Percentiles rank a stretch among this genome's conserved stretches.
These are phyloP conservation scores for Aspergillus heteromorphus DNA, from an alignment of 495 filamentous ascomycete species.

Conservation along the genomic window DNA sequence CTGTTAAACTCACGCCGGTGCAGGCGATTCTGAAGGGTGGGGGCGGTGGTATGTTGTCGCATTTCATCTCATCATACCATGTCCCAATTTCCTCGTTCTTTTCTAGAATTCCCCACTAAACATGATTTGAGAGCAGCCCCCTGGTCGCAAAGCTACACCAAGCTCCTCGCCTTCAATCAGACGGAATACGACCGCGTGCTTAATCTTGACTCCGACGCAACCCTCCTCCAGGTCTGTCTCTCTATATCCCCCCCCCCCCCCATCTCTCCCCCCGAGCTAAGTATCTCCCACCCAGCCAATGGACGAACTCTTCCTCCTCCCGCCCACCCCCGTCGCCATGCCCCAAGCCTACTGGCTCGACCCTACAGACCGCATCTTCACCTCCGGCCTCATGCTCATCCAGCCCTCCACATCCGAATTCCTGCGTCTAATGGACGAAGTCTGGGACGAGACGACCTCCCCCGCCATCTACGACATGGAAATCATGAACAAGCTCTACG, in stretches of 20 bases:
- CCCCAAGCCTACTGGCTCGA: slow-evolving; percentile 60
- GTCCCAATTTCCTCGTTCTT: too few species aligned
- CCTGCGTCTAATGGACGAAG: slow-evolving; percentile 27
- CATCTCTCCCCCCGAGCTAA: too few species aligned
- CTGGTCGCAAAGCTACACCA: slow-evolving; percentile 53
- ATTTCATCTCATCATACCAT: slow-evolving; percentile 10
- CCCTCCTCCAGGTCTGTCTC: slow-evolving; percentile 36
- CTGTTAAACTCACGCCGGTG: slow-evolving; percentile 49
- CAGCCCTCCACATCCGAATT: slow-evolving; percentile 46
- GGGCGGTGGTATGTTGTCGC: slow-evolving; percentile 22
- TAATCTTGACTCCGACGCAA: slow-evolving; percentile 57
- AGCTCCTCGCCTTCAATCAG: slow-evolving; percentile 61
- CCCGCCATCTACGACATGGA: slow-evolving; percentile 57
- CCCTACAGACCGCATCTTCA: slow-evolving; percentile 38
- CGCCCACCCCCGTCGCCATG: slow-evolving; percentile 46
- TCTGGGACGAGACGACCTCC: background rate
- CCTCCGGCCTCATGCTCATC: slow-evolving; percentile 51
- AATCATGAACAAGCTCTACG: slow-evolving; percentile 58
- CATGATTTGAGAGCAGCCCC: slow-evolving; percentile 25
- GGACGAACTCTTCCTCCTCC: slow-evolving; percentile 62
- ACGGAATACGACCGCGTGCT: slow-evolving; percentile 57
- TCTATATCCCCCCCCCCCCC: too few species aligned
- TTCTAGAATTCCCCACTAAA: background rate
- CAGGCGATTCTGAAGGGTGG: slow-evolving; percentile 30
- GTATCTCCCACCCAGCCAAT: too few species aligned